phyloP scores from a whole-genome alignment of 805 yeast species.

The Myxozyma sirexii region DNA sequence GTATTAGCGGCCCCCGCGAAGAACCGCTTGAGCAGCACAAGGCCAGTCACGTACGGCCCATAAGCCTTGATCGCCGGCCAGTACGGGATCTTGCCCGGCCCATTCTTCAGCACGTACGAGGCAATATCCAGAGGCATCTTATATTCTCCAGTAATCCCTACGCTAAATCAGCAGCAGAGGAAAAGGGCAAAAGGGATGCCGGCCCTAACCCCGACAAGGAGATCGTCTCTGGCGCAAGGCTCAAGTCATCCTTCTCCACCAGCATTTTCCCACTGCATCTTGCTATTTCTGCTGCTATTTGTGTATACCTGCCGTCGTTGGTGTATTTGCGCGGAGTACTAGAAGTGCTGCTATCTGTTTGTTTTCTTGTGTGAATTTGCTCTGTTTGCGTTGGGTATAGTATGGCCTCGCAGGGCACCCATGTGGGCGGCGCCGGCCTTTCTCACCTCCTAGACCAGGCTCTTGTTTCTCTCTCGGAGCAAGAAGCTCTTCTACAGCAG shows the following conservation, averaged over 20 bases:
- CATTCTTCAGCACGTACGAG: constrained; percentile 68
- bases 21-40: constrained; percentile 64
- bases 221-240: not conserved
- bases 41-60: constrained; percentile 56
- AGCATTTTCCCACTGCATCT: not conserved
- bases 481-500: not conserved
- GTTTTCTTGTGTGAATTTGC: not conserved
- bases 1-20: constrained; percentile 79
- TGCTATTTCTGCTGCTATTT: not conserved
- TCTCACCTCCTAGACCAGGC: constrained; percentile 5
- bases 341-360: too few species aligned
- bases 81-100: constrained; percentile 75
- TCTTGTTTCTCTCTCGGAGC: constrained; percentile 3
- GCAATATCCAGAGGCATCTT: constrained; percentile 84
- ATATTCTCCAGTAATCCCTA: not conserved
- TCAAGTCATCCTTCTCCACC: not conserved
- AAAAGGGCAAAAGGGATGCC: not conserved
- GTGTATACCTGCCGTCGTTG: not conserved
- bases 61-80: constrained; percentile 60
- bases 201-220: too few species aligned
- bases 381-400: not conserved
- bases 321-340: not conserved
- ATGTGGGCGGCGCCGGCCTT: not conserved
- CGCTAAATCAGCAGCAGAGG: too few species aligned
- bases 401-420: constrained; percentile 1